Evolutionary conservation across 495 filamentous ascomycete genomes (phyloP).

Genomic region (Cercophora newfieldiana): DNA sequence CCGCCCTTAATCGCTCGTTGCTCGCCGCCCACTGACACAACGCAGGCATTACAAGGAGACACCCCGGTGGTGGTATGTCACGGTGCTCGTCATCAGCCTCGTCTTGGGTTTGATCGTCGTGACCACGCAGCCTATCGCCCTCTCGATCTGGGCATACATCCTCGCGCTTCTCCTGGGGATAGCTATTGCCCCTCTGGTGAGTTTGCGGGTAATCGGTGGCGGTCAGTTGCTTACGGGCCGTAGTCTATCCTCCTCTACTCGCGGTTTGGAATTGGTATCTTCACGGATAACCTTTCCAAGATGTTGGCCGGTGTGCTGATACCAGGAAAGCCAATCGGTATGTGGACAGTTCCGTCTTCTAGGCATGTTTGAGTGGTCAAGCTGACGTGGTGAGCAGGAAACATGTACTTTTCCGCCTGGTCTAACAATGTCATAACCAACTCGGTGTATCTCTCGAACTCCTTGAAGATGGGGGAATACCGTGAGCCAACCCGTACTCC

Average conservation of each 20-base stretch:
- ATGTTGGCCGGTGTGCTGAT: slow-evolving; percentile 38
- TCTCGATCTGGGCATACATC: slow-evolving; percentile 59
- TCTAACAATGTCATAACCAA: slow-evolving; percentile 26
- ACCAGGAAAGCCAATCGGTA: slow-evolving; percentile 33
- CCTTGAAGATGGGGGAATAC: slow-evolving; percentile 39
- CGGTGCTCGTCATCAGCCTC: slow-evolving; percentile 47
- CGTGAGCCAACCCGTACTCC: slow-evolving; percentile 23
- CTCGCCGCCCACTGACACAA: too few relatives aligned
- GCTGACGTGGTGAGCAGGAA: slow-evolving; percentile 24
- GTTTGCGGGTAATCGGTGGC: slow-evolving; percentile 9
- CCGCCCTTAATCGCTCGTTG: too few relatives aligned
- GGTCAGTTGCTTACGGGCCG: neutral
- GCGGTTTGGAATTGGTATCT: slow-evolving; percentile 40
- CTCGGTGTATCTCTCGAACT: slow-evolving; percentile 32
- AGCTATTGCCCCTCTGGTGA: slow-evolving; percentile 37
- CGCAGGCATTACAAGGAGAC: slow-evolving; percentile 47
- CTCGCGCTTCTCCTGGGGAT: slow-evolving; percentile 45
- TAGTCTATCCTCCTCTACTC: slow-evolving; percentile 36
- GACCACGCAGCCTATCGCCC: slow-evolving; percentile 48
- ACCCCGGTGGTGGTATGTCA: slow-evolving; percentile 57
- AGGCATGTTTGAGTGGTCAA: too few relatives aligned
- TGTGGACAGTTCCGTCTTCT: too few relatives aligned
- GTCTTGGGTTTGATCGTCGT: slow-evolving; percentile 47
- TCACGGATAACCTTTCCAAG: slow-evolving; percentile 42
- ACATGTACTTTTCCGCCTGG: slow-evolving; percentile 40